Base-by-base conservation (phyloP, 208 protist species). In the Tritrichomonas foetus region DNA sequence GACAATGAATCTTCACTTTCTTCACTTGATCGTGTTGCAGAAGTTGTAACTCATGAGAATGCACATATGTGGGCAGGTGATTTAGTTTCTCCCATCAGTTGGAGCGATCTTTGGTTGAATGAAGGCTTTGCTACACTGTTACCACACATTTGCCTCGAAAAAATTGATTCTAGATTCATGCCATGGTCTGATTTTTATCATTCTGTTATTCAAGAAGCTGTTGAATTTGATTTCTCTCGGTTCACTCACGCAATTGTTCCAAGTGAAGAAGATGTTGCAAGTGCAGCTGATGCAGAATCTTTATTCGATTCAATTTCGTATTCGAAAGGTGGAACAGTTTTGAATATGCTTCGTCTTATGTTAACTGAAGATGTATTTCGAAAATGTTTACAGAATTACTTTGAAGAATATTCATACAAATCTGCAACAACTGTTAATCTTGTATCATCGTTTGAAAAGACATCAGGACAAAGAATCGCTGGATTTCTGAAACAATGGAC, bases 61-160 rank as follows among this genome's bases (percentile, higher is more conserved):
- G 39, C 80, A 11, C 80, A 92, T n/a, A 11, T 44, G 50, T 92
- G 80, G 80, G 25, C 50, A 41, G 80, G 80, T 16, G 36, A 92
- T n/a, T 25, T 92, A 20, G 80, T 92, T 53, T 66, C 80, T 44
- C 44, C 50, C 0, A 33, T 13, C 1, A 33, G 9, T 11, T 92
- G 80, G 80, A 33, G 16, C 8, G 16, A 27, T n/a, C 20, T 47
- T 11, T 92, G 80, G 80, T 22, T 92, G 44, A 92, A 92, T 92
- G 80, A 92, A 92, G 80, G 80, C n/a, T 92, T 92, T 61, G 80
- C 80, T 13, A 64, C 44, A 20, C 14, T 92, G 53, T 39, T 92
- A 14, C 49, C 44, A 33, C 44, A 92, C 47, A 30, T 92, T 25
- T 11, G n/a, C 47, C 27, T 53, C 25, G 44, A 92, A 66, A n/a